Conservation (phyloP, 768 basidiomycete genomes). For the Daedaleopsis sinensis region DNA sequence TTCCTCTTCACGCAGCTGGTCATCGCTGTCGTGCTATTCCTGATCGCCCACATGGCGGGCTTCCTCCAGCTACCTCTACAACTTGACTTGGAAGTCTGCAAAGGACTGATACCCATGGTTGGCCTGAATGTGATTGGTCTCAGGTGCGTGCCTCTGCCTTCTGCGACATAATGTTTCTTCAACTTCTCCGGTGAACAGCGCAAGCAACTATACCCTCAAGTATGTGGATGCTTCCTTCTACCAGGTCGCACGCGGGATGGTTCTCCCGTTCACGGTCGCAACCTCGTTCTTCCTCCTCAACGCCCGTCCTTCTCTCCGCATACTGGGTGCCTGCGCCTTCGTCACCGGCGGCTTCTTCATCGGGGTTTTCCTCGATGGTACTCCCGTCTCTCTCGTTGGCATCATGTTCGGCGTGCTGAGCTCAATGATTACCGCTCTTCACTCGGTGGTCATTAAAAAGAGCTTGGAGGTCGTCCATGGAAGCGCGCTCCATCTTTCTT, state of each 20-base stretch:
- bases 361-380: constrained; percentile 81
- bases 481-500: constrained; percentile 83
- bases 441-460: constrained; percentile 94
- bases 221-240: constrained; percentile 95
- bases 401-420: constrained; percentile 81
- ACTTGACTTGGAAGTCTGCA: constrained; percentile 65
- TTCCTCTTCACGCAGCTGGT: constrained; percentile 82
- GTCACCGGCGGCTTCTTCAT: constrained; percentile 94
- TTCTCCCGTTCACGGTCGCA: constrained; percentile 90
- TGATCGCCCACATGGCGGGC: constrained; percentile 60
- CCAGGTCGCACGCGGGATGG: constrained; percentile 91
- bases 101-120: constrained; percentile 77
- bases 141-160: constrained; percentile 50
- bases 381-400: constrained; percentile 60
- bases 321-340: constrained; percentile 73
- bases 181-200: constrained; percentile 43
- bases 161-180: not conserved
- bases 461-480: constrained; percentile 79
- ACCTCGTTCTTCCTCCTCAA: constrained; percentile 83
- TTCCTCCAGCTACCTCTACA: constrained; percentile 68
- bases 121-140: constrained; percentile 80
- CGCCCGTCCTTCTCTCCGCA: constrained; percentile 72
- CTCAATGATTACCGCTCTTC: constrained; percentile 85
- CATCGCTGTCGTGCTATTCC: constrained; percentile 79
- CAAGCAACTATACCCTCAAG: constrained; percentile 90